phyloP scores from a whole-genome alignment of 176 grass and related monocot species.

The Musa acuminata region DNA sequence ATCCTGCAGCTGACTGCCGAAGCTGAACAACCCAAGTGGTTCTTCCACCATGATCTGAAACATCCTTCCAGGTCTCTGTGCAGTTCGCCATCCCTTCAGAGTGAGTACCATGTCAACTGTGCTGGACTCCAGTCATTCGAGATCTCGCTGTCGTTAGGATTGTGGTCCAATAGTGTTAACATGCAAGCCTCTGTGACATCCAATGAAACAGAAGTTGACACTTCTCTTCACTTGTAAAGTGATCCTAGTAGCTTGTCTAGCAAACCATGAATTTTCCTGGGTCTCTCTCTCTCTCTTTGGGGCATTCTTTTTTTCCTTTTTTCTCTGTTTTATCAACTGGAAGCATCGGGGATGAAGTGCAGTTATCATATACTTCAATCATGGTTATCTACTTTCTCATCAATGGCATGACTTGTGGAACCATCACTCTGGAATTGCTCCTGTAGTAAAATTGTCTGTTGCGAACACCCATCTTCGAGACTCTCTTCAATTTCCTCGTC shows the following conservation, averaged over 20 bases:
- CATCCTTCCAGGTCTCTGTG: slow-evolving; percentile 1
- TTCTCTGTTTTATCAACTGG: neutral
- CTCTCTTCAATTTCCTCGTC: neutral
- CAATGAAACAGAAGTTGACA: slow-evolving; percentile 15
- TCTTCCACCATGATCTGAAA: neutral
- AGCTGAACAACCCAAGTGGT: slow-evolving; percentile 4
- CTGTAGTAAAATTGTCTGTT: neutral
- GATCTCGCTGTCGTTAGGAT: neutral
- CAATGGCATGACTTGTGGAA: neutral
- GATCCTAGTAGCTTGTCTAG: neutral
- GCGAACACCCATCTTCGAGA: neutral
- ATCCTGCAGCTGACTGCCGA: slow-evolving; percentile 1
- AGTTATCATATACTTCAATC: neutral
- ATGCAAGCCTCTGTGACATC: neutral
- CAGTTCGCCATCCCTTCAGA: neutral
- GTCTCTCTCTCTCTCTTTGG: neutral
- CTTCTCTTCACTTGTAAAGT: slow-evolving; percentile 16
- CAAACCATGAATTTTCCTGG: neutral
- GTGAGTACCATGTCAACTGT: neutral
- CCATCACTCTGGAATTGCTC: neutral
- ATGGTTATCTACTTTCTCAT: neutral
- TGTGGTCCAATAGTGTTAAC: neutral
- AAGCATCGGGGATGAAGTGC: neutral
- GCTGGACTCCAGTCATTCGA: neutral
- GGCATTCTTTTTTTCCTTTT: neutral